phyloP scores from a whole-genome alignment of 1,139 yeast genomes.

The Geotrichum cucujoidarum region DNA sequence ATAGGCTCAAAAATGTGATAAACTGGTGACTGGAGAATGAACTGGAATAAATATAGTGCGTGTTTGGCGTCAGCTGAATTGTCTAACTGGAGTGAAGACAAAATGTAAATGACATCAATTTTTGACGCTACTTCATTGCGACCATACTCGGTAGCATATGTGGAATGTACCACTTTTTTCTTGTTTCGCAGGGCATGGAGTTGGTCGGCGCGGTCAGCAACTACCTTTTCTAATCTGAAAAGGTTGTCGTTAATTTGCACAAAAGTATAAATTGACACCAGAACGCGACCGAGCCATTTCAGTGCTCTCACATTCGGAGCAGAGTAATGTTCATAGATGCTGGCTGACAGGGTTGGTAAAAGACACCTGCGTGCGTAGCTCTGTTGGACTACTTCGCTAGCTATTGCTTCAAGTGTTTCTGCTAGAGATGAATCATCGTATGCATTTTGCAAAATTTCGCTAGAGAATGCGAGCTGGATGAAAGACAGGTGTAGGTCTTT shows the following conservation, averaged over 20 bases:
- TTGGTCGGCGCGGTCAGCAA: slow-evolving; percentile 49
- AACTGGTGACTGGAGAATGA: slow-evolving; percentile 42
- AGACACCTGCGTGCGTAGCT: slow-evolving; percentile 65
- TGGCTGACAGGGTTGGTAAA: slow-evolving; percentile 52
- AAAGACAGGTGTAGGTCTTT: slow-evolving; percentile 55
- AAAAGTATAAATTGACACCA: slow-evolving; percentile 46
- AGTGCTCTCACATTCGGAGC: slow-evolving; percentile 39
- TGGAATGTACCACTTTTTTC: slow-evolving; percentile 22
- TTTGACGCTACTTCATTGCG: slow-evolving; percentile 54
- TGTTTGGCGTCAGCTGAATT: slow-evolving; percentile 37
- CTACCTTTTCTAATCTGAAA: slow-evolving; percentile 56
- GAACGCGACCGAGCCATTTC: slow-evolving; percentile 53
- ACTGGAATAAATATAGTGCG: slow-evolving; percentile 42
- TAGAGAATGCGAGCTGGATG: slow-evolving; percentile 46
- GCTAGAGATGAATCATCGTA: slow-evolving; percentile 17
- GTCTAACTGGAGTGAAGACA: slow-evolving; percentile 43
- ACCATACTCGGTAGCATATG: slow-evolving; percentile 56
- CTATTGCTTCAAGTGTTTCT: slow-evolving; percentile 26
- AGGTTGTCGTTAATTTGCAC: slow-evolving; percentile 53
- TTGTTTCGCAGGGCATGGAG: slow-evolving; percentile 8
- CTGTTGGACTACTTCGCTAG: slow-evolving; percentile 34
- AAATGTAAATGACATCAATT: slow-evolving; percentile 35
- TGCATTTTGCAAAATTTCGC: slow-evolving; percentile 30
- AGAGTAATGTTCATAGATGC: slow-evolving; percentile 38
- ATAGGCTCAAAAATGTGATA: slow-evolving; percentile 47